Conservation (phyloP, 1,284 basidiomycete genomes). For the Fistulinella cinereoalba region DNA sequence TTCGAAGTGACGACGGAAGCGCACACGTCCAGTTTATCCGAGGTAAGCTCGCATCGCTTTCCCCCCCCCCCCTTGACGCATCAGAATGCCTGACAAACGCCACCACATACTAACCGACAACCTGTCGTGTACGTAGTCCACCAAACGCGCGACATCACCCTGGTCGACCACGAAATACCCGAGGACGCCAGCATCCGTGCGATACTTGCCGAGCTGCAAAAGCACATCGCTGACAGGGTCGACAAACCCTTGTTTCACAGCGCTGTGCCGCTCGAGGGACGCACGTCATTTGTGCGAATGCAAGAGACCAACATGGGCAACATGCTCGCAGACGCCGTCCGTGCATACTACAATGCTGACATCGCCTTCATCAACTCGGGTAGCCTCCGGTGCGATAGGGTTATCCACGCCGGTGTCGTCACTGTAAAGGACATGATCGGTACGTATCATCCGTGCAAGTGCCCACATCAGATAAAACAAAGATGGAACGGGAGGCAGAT, state of each 20-base stretch:
- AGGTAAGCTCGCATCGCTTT: not conserved
- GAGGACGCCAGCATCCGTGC: conserved; percentile 7
- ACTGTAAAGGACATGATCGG: conserved; percentile 17
- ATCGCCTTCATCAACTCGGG: conserved; percentile 10
- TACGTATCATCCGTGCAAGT: not conserved
- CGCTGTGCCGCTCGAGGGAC: conserved; percentile 7
- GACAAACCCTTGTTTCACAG: conserved; percentile 5
- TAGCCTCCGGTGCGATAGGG: conserved; percentile 6
- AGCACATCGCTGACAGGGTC: not conserved
- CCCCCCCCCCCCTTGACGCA: no score
- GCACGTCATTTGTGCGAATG: conserved; percentile 3
- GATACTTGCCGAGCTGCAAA: not conserved
- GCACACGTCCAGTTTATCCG: not conserved
- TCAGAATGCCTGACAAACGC: no score
- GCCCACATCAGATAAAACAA: not conserved
- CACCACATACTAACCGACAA: no score
- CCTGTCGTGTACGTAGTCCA: not conserved
- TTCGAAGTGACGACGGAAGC: conserved; percentile 1
- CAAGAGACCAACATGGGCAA: conserved; percentile 5
- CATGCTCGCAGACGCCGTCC: conserved; percentile 16
- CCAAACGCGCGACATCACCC: conserved; percentile 8
- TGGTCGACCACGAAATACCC: not conserved
- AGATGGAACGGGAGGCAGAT: not conserved
- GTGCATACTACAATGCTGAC: conserved; percentile 22
- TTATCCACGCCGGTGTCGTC: conserved; percentile 7